These are phyloP conservation scores for Botrytis squamosa DNA, from an alignment of 2,329 filamentous ascomycete genomes.

Conservation along the genomic window DNA sequence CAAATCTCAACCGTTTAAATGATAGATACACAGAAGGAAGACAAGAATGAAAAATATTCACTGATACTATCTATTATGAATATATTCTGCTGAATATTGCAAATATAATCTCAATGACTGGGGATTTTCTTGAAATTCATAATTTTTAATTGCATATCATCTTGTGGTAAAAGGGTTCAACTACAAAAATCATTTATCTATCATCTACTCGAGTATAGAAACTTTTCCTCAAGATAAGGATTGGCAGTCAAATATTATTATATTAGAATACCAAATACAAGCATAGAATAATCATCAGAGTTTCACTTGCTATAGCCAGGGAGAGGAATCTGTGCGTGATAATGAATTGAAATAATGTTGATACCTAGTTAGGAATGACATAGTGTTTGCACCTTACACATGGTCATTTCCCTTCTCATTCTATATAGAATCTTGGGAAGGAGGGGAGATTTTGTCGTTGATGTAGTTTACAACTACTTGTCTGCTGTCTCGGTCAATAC, in stretches of 20 bases:
- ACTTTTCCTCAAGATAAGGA: not conserved
- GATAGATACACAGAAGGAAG: slow-evolving; percentile 14
- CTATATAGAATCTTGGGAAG: not conserved
- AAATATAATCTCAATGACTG: not conserved
- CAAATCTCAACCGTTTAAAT: slow-evolving; percentile 12
- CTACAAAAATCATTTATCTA: not conserved
- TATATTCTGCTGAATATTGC: not conserved
- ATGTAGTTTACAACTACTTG: not conserved
- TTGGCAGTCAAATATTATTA: not conserved
- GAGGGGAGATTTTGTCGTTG: not conserved
- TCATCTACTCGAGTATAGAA: not conserved
- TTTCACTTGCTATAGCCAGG: not conserved
- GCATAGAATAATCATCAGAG: not conserved
- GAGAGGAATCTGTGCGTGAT: not conserved
- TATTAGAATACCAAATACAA: not conserved
- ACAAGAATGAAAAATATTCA: not conserved
- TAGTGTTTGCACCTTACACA: not conserved
- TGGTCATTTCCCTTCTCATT: not conserved
- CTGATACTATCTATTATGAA: not conserved
- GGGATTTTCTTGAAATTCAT: not conserved
- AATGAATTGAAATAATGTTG: not conserved
- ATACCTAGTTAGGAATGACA: not conserved
- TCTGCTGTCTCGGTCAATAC: not conserved
- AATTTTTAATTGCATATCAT: not conserved
- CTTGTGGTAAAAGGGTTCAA: not conserved